Evolutionary conservation across 805 yeast species (phyloP).

Genomic region (Monosporozyma aerobia): DNA sequence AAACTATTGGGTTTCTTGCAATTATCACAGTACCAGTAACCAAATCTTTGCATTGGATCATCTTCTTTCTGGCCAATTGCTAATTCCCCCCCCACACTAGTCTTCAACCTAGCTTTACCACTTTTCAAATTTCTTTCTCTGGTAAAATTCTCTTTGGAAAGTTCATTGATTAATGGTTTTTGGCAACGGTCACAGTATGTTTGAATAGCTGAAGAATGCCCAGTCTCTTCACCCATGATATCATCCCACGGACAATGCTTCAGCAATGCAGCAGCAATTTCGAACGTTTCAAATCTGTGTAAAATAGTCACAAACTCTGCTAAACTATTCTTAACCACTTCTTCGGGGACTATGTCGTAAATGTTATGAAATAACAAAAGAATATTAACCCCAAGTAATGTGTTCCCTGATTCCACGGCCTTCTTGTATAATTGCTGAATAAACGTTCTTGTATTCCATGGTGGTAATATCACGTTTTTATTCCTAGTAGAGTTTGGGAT

Average conservation of each 20-base stretch:
- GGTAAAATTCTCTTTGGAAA: slow-evolving; percentile 34
- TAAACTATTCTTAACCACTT: slow-evolving; percentile 23
- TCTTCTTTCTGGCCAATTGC: slow-evolving; percentile 9
- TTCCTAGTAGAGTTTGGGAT: neutral
- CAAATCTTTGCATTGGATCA: slow-evolving; percentile 36
- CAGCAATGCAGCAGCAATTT: slow-evolving; percentile 26
- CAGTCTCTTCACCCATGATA: slow-evolving; percentile 20
- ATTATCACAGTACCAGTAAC: slow-evolving; percentile 78
- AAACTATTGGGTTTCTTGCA: slow-evolving; percentile 53
- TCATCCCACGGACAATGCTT: slow-evolving; percentile 29
- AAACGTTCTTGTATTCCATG: slow-evolving; percentile 27
- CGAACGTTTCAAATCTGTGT: slow-evolving; percentile 29
- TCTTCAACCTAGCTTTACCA: neutral
- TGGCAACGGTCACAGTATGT: slow-evolving; percentile 57
- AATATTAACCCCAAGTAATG: slow-evolving; percentile 22
- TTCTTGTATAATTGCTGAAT: slow-evolving; percentile 24
- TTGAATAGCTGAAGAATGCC: slow-evolving; percentile 33
- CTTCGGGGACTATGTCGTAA: slow-evolving; percentile 18
- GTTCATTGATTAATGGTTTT: slow-evolving; percentile 50
- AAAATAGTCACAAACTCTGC: slow-evolving; percentile 25
- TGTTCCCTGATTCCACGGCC: slow-evolving; percentile 26
- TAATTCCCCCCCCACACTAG: slow-evolving; percentile 21
- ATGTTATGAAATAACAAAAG: slow-evolving; percentile 26
- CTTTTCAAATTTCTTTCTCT: slow-evolving; percentile 10
- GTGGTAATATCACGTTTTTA: slow-evolving; percentile 10